These are phyloP conservation scores for Tricholoma furcatifolium DNA, from an alignment of 768 basidiomycete species.

Conservation along the genomic window DNA sequence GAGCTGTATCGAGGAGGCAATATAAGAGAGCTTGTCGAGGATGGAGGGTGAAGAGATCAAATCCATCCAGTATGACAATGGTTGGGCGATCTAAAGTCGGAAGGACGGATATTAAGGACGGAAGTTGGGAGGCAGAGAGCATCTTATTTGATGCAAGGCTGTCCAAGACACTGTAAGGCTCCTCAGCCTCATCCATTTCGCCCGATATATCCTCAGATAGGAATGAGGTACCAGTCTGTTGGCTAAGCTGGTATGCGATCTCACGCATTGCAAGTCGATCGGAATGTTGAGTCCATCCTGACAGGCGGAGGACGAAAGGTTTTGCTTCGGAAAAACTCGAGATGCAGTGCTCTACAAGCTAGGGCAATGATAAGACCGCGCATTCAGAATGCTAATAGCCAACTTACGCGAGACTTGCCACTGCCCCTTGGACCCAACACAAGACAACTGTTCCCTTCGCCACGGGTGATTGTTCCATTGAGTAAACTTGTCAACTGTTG, in stretches of 20 bases:
- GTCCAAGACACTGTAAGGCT: conserved; percentile 52
- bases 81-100: conserved; percentile 80
- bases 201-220: conserved; percentile 36
- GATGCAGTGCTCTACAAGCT: conserved; percentile 67
- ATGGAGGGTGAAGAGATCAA: conserved; percentile 92
- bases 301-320: conserved; percentile 78
- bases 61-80: conserved; percentile 83
- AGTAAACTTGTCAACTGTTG: conserved; percentile 65
- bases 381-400: background rate
- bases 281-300: conserved; percentile 81
- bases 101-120: conserved; percentile 70
- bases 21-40: conserved; percentile 92
- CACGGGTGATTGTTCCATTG: conserved; percentile 69
- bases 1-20: conserved; percentile 92
- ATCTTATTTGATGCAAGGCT: conserved; percentile 17
- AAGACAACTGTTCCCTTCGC: conserved; percentile 93
- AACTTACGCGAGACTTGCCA: conserved; percentile 77
- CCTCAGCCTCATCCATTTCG: conserved; percentile 31
- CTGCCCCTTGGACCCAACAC: conserved; percentile 82
- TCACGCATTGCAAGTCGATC: conserved; percentile 92
- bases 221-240: conserved; percentile 69
- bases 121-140: conserved; percentile 69
- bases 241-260: conserved; percentile 80
- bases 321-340: conserved; percentile 35
- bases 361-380: background rate